Conservation (phyloP, 2,329 filamentous ascomycete species). For the Fusarium liriodendri region DNA sequence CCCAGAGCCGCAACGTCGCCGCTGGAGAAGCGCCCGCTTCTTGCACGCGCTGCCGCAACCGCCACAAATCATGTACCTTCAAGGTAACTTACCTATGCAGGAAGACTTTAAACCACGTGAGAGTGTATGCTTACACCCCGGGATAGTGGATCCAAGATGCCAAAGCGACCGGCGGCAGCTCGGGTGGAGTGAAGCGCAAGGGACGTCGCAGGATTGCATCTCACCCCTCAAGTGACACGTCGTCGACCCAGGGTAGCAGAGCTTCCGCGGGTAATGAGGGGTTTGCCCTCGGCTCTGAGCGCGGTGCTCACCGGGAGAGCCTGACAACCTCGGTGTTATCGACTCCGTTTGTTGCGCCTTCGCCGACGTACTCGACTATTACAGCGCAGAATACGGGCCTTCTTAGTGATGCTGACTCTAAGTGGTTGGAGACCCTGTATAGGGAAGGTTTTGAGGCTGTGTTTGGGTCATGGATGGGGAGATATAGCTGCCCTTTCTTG, state of each 20-base stretch:
- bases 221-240: constrained; percentile 21
- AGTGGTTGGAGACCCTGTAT: constrained; percentile 48
- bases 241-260: constrained; percentile 10
- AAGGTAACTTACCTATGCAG: constrained; percentile 30
- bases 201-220: constrained; percentile 23
- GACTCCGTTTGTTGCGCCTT: background rate
- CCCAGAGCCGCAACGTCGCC: constrained; percentile 56
- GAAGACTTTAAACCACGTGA: background rate
- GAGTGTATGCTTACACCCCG: background rate
- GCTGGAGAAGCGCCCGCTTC: constrained; percentile 73
- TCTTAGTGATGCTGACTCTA: constrained; percentile 21
- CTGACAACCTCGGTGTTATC: background rate
- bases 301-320: background rate
- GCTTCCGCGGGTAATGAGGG: background rate
- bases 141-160: constrained; percentile 43
- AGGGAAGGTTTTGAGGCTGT: constrained; percentile 51
- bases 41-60: constrained; percentile 68
- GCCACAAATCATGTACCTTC: constrained; percentile 44
- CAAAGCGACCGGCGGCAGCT: constrained; percentile 11
- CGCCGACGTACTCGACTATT: background rate
- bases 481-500: constrained; percentile 56
- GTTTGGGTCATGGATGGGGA: constrained; percentile 56
- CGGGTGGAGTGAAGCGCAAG: constrained; percentile 20
- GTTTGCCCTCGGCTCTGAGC: background rate
- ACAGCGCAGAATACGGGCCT: constrained; percentile 4